Conservation (phyloP, 345 rosid species). For the Brassica carinata region DNA sequence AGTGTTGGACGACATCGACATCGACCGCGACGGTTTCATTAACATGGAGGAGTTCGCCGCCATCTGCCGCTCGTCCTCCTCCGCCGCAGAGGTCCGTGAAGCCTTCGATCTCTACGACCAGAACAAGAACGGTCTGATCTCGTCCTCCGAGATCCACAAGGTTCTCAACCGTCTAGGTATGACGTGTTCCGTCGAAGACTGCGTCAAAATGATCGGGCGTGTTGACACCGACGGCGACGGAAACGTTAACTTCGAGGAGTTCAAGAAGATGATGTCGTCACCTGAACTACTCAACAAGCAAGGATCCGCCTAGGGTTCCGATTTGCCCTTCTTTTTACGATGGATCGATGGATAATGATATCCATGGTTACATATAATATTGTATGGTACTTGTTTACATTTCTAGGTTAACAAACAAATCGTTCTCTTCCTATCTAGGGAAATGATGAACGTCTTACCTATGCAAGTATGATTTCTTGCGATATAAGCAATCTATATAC, state of each 20-base stretch:
- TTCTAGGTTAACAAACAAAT: conserved; percentile 14
- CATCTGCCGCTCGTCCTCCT: conserved; percentile 56
- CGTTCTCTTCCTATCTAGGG: background rate
- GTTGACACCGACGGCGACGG: conserved; percentile 90
- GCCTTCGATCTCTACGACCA: conserved; percentile 85
- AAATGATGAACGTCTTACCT: background rate
- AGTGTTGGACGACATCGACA: conserved; percentile 74
- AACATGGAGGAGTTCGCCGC: conserved; percentile 62
- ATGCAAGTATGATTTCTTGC: background rate
- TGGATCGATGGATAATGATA: background rate
- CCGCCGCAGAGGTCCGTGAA: conserved; percentile 61
- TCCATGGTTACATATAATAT: background rate
- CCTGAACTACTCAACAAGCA: conserved; percentile 23
- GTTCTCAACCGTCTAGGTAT: conserved; percentile 67
- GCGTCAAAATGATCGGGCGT: conserved; percentile 60
- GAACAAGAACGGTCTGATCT: conserved; percentile 70
- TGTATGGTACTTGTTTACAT: background rate
- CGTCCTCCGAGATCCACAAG: conserved; percentile 64
- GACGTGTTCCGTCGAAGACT: conserved; percentile 67
- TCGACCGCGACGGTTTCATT: conserved; percentile 78
- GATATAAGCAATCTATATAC: background rate
- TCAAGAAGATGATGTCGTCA: conserved; percentile 73
- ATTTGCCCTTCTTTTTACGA: background rate
- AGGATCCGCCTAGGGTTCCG: conserved; percentile 25
- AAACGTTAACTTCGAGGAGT: conserved; percentile 68